phyloP scores from a whole-genome alignment of 2,329 filamentous ascomycete species.

The Exophiala alcalophila region DNA sequence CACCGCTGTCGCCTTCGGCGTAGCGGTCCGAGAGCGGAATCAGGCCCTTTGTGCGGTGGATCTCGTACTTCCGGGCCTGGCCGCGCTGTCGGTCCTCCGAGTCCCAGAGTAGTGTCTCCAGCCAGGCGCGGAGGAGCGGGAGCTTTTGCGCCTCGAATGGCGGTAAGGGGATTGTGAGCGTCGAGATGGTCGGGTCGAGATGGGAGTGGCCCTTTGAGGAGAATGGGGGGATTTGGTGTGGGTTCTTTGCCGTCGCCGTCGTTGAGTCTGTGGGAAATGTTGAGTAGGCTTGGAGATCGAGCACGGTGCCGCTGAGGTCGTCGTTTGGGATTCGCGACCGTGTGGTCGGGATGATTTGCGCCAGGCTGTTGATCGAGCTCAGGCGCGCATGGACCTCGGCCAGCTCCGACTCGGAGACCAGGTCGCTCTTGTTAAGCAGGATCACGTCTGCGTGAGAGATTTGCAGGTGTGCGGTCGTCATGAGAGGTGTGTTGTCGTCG shows the following conservation, averaged over 20 bases:
- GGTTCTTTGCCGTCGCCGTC: not conserved
- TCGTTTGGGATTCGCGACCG: conserved; percentile 79
- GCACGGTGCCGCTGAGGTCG: conserved; percentile 75
- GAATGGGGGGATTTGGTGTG: conserved; percentile 60
- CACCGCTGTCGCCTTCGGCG: conserved; percentile 61
- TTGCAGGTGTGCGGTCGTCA: conserved; percentile 92
- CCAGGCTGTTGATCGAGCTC: conserved; percentile 81
- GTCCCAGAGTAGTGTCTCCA: conserved; percentile 78
- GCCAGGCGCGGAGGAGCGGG: conserved; percentile 69
- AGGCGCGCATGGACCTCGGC: conserved; percentile 68
- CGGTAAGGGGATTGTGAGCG: conserved; percentile 68
- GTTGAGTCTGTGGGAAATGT: conserved; percentile 58
- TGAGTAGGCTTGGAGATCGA: conserved; percentile 93
- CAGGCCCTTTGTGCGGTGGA: conserved; percentile 84
- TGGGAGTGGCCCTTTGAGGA: conserved; percentile 79
- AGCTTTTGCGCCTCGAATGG: conserved; percentile 58
- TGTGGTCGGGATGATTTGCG: conserved; percentile 76
- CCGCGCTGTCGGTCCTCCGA: conserved; percentile 39
- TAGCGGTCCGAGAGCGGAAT: conserved; percentile 57
- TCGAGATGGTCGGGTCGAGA: conserved; percentile 85
- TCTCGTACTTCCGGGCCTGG: conserved; percentile 58
- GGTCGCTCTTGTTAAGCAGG: conserved; percentile 88
- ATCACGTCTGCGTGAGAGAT: conserved; percentile 96
- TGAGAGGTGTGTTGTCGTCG: conserved; percentile 57
- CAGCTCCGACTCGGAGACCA: conserved; percentile 70